These are phyloP conservation scores for Aspergillus steynii DNA, from an alignment of 495 filamentous ascomycete genomes.

Conservation along the genomic window DNA sequence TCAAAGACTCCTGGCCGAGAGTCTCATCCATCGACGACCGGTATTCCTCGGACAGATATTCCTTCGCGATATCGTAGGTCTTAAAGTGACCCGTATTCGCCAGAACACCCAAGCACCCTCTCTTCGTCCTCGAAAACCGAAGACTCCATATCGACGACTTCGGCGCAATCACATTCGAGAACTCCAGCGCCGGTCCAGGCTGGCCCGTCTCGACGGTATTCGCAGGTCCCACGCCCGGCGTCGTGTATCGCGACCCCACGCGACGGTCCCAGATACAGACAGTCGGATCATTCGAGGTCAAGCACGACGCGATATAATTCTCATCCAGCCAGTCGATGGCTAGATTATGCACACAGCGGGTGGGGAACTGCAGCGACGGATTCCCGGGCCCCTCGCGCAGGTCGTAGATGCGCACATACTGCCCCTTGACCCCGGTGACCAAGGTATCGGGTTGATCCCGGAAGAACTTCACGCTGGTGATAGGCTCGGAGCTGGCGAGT, in stretches of 20 bases:
- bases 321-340: conserved; percentile 86
- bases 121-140: conserved; percentile 73
- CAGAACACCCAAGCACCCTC: conserved; percentile 72
- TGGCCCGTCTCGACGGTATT: conserved; percentile 36
- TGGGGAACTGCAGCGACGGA: conserved; percentile 64
- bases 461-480: conserved; percentile 91
- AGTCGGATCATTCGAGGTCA: conserved; percentile 61
- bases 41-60: conserved; percentile 47
- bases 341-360: conserved; percentile 85
- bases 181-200: conserved; percentile 59
- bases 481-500: conserved; percentile 79
- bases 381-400: conserved; percentile 65
- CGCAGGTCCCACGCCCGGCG: conserved; percentile 39
- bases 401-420: conserved; percentile 87
- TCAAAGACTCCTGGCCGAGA: conserved; percentile 42
- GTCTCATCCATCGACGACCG: conserved; percentile 43
- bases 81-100: conserved; percentile 79
- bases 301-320: conserved; percentile 93
- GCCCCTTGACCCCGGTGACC: conserved; percentile 80
- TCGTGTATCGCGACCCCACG: conserved; percentile 53
- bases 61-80: conserved; percentile 66
- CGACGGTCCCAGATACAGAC: conserved; percentile 91
- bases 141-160: conserved; percentile 70
- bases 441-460: conserved; percentile 79
- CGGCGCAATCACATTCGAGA: conserved; percentile 63